Percentiles rank a stretch among this genome's conserved stretches.
Conservation (phyloP, 345 rosid genomes). For the Erysimum cheiranthoides region DNA sequence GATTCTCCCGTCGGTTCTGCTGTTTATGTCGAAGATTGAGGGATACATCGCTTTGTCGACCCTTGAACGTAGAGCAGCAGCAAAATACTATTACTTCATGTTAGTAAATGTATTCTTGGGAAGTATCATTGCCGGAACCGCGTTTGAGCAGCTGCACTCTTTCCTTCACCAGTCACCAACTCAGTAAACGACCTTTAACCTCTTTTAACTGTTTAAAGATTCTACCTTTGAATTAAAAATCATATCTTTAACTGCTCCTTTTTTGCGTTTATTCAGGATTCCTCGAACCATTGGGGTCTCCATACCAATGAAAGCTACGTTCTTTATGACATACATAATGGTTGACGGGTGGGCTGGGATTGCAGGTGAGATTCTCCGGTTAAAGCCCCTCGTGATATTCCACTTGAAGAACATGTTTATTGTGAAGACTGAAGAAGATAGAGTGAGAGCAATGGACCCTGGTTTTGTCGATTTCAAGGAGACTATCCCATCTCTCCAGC, state of each 20-base stretch:
- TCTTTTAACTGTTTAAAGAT: conserved; percentile 23
- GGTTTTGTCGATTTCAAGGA: conserved; percentile 83
- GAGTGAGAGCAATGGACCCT: conserved; percentile 87
- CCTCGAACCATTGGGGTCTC: conserved; percentile 97
- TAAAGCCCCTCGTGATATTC: conserved; percentile 82
- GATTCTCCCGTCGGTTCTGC: conserved; percentile 72
- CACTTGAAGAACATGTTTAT: conserved; percentile 93
- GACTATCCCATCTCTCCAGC: conserved; percentile 87
- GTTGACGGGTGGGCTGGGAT: conserved; percentile 99
- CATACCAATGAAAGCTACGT: conserved; percentile 99
- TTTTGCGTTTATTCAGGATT: conserved; percentile 58
- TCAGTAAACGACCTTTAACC: conserved; percentile 57
- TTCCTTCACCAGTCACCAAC: conserved; percentile 93
- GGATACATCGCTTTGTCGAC: conserved; percentile 82
- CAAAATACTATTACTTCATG: conserved; percentile 94
- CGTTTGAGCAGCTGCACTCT: conserved; percentile 84
- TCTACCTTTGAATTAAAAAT: not conserved
- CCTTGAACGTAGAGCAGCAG: conserved; percentile 83
- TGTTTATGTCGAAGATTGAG: conserved; percentile 95
- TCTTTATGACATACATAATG: conserved; percentile 93
- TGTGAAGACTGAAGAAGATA: conserved; percentile 88
- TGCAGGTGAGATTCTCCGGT: conserved; percentile 87
- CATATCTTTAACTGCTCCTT: not conserved
- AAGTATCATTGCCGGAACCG: conserved; percentile 91
- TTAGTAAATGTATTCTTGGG: conserved; percentile 97